Evolutionary conservation across 2,329 filamentous ascomycete genomes (phyloP), one percentile per base, ranked within the genome.

Genomic region (Aspergillus tubingensis): DNA sequence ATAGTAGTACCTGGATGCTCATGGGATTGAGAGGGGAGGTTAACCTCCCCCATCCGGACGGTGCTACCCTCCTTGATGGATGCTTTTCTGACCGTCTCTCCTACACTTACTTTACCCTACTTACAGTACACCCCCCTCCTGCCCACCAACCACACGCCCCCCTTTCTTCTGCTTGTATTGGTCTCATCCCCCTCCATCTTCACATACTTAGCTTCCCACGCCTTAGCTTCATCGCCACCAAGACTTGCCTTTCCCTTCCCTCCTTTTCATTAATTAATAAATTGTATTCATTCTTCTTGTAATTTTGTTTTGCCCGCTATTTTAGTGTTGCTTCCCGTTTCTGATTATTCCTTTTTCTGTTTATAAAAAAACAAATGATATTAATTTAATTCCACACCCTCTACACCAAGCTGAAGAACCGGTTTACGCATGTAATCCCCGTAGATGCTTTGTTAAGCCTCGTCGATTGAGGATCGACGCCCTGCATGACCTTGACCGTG

Each of bases 401-500:
- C 5, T 57, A 41, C 39, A 58, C 38, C 56, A 57, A 54, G 51
- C 54, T 61, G 58, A 53, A 64, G 54, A 59, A 55, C 53, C 47
- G 43, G 59, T 62, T 54, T 66, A 62, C 44, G 65, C 62, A 67
- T 60, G 67, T 70, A 70, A 73, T 69, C 61, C 65, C 51, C 30
- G 51, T 65, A 57, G 62, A 68, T 70, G 66, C 64, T 60, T 61
- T 67, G 67, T 72, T 68, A 75, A 76, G 70, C 72, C 74, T 73
- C 67, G 68, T 74, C 66, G 70, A 72, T 72, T 62, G 69, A 71
- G 70, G 76, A 78, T 78, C 75, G 74, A 76, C 75, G 69, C 67
- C 72, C 73, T 79, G 77, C 77, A 79, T 79, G 77, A 79, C 77
- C 74, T 71, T 68, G 71, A 69, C 69, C 72, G 70, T 71, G 71